Evolutionary conservation across 768 basidiomycete species (phyloP).

Genomic region (Tricholomella constricta): DNA sequence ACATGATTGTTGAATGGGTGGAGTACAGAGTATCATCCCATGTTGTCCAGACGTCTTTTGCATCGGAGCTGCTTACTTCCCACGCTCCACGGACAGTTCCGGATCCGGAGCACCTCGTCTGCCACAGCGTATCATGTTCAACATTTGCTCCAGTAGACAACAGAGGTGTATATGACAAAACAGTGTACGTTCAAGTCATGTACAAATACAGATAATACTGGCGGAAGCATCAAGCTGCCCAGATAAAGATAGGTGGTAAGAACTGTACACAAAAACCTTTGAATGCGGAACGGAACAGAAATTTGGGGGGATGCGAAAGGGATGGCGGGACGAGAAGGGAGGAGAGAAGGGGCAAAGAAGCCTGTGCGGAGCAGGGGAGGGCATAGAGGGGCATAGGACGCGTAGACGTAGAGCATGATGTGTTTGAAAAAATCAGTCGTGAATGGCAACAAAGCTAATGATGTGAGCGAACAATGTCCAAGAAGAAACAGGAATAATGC

Average conservation of each 20-base stretch:
- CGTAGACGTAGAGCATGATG: slow-evolving; percentile 23
- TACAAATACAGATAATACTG: slow-evolving; percentile 32
- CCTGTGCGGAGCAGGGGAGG: slow-evolving; percentile 4
- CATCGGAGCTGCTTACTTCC: slow-evolving; percentile 23
- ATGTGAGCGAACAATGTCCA: slow-evolving; percentile 17
- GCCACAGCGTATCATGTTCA: background rate
- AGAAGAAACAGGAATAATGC: slow-evolving; percentile 4
- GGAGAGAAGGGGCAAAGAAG: slow-evolving; percentile 10
- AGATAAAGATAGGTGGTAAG: slow-evolving; percentile 22
- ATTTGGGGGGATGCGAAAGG: slow-evolving; percentile 7
- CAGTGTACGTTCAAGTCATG: slow-evolving; percentile 19
- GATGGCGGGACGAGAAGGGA: slow-evolving; percentile 2
- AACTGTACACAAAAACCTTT: slow-evolving; percentile 18
- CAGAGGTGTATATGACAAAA: slow-evolving; percentile 7
- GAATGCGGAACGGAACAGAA: slow-evolving; percentile 4
- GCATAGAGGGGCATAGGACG: slow-evolving; percentile 21
- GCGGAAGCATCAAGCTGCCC: slow-evolving; percentile 34
- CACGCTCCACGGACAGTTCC: slow-evolving; percentile 38
- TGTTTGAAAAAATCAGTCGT: slow-evolving; percentile 15
- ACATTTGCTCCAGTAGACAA: background rate
- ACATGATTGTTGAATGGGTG: slow-evolving; percentile 13
- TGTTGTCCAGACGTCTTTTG: background rate
- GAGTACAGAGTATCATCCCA: background rate
- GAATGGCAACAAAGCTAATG: slow-evolving; percentile 11
- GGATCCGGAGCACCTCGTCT: slow-evolving; percentile 21